phyloP scores from a whole-genome alignment of 441 rosid genomes.

The Gossypium lobatum region DNA sequence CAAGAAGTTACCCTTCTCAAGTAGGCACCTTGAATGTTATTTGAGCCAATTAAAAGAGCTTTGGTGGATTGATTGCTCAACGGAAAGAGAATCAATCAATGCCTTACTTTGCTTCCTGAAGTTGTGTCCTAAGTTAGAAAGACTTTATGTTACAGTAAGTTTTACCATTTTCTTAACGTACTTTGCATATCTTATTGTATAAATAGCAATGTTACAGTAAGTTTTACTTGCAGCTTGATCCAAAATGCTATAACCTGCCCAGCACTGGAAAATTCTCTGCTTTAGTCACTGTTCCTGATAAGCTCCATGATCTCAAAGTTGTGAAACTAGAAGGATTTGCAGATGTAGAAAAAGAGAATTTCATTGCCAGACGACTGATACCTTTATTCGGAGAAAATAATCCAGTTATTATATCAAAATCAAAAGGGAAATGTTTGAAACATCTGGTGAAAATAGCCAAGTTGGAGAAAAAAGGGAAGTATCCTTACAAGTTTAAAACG shows the following conservation, averaged over 20 bases:
- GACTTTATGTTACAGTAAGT: background rate
- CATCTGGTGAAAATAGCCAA: background rate
- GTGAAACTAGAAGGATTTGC: background rate
- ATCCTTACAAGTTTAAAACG: background rate
- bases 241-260: background rate
- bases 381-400: background rate
- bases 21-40: background rate
- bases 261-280: background rate
- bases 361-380: background rate
- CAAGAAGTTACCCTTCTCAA: background rate
- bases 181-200: background rate
- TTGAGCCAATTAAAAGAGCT: background rate
- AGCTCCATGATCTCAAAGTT: background rate
- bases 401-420: background rate
- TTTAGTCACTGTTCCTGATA: background rate
- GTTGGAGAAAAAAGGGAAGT: slow-evolving; percentile 1
- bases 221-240: background rate
- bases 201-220: background rate
- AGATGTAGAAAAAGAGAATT: background rate
- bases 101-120: too few species aligned
- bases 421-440: background rate
- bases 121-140: too few species aligned
- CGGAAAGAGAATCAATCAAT: too few species aligned
- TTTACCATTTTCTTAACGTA: background rate
- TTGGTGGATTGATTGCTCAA: background rate